These are phyloP conservation scores for Vicia sativa DNA, from an alignment of 306 rosid genomes.

Conservation along the genomic window DNA sequence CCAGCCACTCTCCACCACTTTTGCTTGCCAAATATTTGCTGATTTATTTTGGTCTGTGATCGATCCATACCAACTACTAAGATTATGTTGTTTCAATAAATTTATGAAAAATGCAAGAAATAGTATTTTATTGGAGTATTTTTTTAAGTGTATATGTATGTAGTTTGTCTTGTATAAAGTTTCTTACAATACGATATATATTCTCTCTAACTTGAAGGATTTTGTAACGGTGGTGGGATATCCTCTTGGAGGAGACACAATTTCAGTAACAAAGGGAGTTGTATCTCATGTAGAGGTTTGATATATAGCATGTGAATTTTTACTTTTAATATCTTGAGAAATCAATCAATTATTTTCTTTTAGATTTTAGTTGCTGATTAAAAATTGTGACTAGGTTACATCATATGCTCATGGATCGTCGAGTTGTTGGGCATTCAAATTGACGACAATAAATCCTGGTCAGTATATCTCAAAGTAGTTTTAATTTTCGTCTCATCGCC, in stretches of 20 bases:
- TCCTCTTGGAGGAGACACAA: constrained; percentile 99
- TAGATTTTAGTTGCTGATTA: constrained; percentile 27
- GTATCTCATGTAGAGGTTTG: constrained; percentile 98
- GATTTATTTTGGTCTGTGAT: too few species aligned
- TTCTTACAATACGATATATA: constrained; percentile 21
- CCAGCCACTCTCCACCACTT: too few species aligned
- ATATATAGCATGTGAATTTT: constrained; percentile 22
- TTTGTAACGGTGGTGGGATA: constrained; percentile 98
- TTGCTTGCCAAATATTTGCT: too few species aligned
- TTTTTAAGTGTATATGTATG: too few species aligned
- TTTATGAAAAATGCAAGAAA: too few species aligned
- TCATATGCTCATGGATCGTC: constrained; percentile 98
- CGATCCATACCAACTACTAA: too few species aligned
- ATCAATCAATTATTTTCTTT: constrained; percentile 1
- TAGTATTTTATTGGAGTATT: too few species aligned
- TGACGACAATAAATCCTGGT: constrained; percentile 99
- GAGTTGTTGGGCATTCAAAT: constrained; percentile 97
- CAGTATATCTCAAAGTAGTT: constrained; percentile 42
- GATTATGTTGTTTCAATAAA: too few species aligned
- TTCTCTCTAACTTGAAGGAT: constrained; percentile 64
- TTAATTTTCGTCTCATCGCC: constrained; percentile 12
- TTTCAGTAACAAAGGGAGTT: constrained; percentile 97
- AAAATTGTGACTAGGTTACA: constrained; percentile 74
- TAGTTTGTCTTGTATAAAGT: background rate
- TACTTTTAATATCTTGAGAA: constrained; percentile 12